Base-by-base conservation (phyloP, 192 early-diverging fungal genomes). In the Coemansia guatemalensis region DNA sequence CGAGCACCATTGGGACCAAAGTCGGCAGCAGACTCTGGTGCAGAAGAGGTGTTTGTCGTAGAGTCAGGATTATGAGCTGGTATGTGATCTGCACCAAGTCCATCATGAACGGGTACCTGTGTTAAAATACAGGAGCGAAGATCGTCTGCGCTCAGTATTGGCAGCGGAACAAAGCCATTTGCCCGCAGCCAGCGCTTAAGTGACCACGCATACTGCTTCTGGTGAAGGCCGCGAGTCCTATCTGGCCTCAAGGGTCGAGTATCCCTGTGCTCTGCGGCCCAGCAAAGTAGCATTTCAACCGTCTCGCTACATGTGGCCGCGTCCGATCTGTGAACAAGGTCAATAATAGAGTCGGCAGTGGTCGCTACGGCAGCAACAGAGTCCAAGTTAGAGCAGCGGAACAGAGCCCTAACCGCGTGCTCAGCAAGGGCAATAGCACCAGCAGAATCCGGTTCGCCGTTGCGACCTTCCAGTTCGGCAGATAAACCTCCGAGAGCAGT, bases 141-240 rank as follows among this genome's bases (percentile, higher is more conserved):
- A 25, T 77, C 68, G 6, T 25, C 48, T 17, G 52, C 24, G 21
- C 48, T 70, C 20, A 70, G 52, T 2, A 61, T 54, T n/a, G 74
- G 73, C 49, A 52, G 25, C 3, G 74, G 69, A 8, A 71, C 74
- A 65, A 68, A 63, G 8, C 74, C 60, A 44, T 77, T 64, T 14
- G 26, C 18, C 6, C 74, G 59, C 22, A 77, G 48, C 64, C 68
- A 77, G 21, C 24, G 56, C 35, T 48, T 68, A 18, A 77, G 62
- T 3, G 74, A 65, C 58, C 62, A 64, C 20, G 59, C 64, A 54
- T 63, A 59, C 12, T 48, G 14, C 41, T 56, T 53, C 33, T 59
- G 33, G 2, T 53, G 50, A 3, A 49, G 22, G 1, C 56, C 50
- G 8, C 61, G 61, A 3, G 18, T 6, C 32, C 23, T 21, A 20